A percentile compares a stretch with the other conserved stretches of the same genome.
These are phyloP conservation scores for Kappamyces sp. DNA, from an alignment of 192 early-diverging fungal species.

Conservation along the genomic window DNA sequence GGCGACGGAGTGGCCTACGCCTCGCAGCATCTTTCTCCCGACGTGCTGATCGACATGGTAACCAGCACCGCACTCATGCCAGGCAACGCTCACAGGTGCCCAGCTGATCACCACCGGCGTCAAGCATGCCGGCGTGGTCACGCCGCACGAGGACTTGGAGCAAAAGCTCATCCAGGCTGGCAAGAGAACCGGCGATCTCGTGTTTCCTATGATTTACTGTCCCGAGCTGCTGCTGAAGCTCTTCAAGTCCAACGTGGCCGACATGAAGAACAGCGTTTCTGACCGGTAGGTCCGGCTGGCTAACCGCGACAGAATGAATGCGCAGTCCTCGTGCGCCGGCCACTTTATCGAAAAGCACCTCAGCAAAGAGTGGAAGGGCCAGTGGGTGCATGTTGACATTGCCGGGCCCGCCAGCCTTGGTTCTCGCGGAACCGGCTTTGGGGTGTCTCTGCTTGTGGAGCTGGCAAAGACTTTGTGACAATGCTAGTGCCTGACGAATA, in stretches of 20 bases:
- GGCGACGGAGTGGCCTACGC: slow-evolving; percentile 47
- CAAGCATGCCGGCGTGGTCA: slow-evolving; percentile 41
- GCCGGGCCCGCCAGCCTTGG: slow-evolving; percentile 19
- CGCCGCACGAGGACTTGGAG: slow-evolving; percentile 33
- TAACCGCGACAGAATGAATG: slow-evolving; percentile 29
- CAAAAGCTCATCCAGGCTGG: slow-evolving; percentile 28
- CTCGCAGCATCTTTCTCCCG: slow-evolving; percentile 36
- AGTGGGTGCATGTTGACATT: slow-evolving; percentile 44
- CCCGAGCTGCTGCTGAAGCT: slow-evolving; percentile 29
- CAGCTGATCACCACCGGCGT: slow-evolving; percentile 43
- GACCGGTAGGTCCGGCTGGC: slow-evolving; percentile 5
- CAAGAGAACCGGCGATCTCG: slow-evolving; percentile 33
- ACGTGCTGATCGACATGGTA: slow-evolving; percentile 41
- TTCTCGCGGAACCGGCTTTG: slow-evolving; percentile 30
- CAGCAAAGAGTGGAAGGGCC: slow-evolving; percentile 26
- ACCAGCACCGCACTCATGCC: too few relatives aligned
- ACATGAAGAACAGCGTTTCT: slow-evolving; percentile 44
- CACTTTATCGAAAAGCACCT: slow-evolving; percentile 45
- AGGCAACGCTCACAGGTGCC: slow-evolving; percentile 47
- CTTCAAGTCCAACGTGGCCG: slow-evolving; percentile 34
- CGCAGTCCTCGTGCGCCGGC: slow-evolving; percentile 37
- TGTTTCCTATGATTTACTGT: slow-evolving; percentile 36
- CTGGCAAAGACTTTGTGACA: slow-evolving; percentile 1
- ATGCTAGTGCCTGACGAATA: too few relatives aligned
- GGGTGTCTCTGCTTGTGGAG: slow-evolving; percentile 23